Evolutionary conservation across 257 asterid species (phyloP), one percentile per base, ranked within the genome.

Genomic region (Apocynum venetum): DNA sequence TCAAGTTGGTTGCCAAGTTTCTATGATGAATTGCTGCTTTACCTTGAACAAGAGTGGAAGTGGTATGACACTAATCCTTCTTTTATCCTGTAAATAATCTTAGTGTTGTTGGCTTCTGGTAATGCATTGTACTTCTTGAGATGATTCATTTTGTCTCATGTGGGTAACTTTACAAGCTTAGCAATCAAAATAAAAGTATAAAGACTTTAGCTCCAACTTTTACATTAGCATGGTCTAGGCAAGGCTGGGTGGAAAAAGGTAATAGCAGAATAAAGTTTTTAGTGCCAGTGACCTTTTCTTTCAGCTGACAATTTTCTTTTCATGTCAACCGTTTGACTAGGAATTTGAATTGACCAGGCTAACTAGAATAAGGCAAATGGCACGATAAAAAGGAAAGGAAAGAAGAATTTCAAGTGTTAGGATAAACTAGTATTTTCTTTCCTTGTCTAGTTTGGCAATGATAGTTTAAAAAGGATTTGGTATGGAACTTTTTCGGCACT

Each of bases 1-100:
- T 86, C 98, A 35, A 88, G 89, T 83, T 96, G 98, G 98, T 79
- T 96, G 86, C 96, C 96, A 36, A 89, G 83, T 86, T 96, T 96
- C 88, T 93, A 93, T 9, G 99, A 96, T 76, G 98, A 91, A 88
- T 85, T 96, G 85, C 89, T 96, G 76, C 96, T 93, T 67, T 96
- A 91, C 86, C 95, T 96, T 80, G 99, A 96, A 84, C 99, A 96
- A 87, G 99, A 93, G 84, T 96, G 98, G 99, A 96, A 96, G 87
- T 96, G 99, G 98, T 96, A 88, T 41, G 83, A 43, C 72, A 79
- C 74, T 40, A 73, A 43, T 48, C 68, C 14, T 73, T 63, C 49
- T 65, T 15, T 74, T 73, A 13, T 65, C 9, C 70, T 64, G 41
- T 64, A 38, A 19, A 20, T 35, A 49, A 43, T 15, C 44, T n/a